Percentiles rank a stretch among this genome's conserved stretches.
phyloP scores from a whole-genome alignment of 768 basidiomycete genomes.

The Neoboletus brunneissimus region DNA sequence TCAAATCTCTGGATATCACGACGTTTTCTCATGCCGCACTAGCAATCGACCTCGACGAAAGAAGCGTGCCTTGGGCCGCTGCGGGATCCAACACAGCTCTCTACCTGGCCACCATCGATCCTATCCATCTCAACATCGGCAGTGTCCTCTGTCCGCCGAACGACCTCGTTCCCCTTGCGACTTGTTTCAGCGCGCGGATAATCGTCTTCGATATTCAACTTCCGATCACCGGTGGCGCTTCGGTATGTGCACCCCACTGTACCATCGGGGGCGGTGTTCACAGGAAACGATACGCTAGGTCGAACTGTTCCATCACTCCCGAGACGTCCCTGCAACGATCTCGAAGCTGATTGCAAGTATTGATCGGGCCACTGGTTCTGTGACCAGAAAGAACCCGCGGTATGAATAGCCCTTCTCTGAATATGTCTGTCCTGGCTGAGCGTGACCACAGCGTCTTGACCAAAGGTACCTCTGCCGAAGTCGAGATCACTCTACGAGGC shows the following conservation, averaged over 20 bases:
- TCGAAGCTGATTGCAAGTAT: slow-evolving; percentile 74
- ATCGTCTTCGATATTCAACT: slow-evolving; percentile 91
- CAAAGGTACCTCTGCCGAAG: slow-evolving; percentile 82
- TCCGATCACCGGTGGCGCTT: slow-evolving; percentile 84
- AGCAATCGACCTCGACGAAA: slow-evolving; percentile 88
- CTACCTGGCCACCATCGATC: slow-evolving; percentile 79
- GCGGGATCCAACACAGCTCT: slow-evolving; percentile 90
- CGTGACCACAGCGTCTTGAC: slow-evolving; percentile 62
- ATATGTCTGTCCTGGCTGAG: slow-evolving; percentile 6
- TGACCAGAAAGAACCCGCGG: slow-evolving; percentile 81
- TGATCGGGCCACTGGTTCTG: slow-evolving; percentile 73
- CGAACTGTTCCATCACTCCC: slow-evolving; percentile 93
- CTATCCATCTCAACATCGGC: slow-evolving; percentile 82
- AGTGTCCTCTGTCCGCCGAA: slow-evolving; percentile 80
- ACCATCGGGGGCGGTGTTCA: not conserved
- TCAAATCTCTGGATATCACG: not conserved
- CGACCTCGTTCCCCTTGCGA: slow-evolving; percentile 72
- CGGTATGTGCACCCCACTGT: slow-evolving; percentile 46
- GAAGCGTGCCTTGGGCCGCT: slow-evolving; percentile 77
- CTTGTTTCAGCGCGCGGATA: slow-evolving; percentile 78
- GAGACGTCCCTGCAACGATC: slow-evolving; percentile 87
- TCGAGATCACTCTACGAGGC: slow-evolving; percentile 74
- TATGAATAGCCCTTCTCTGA: slow-evolving; percentile 24
- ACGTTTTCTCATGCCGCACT: not conserved
- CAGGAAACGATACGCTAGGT: slow-evolving; percentile 44